phyloP scores from a whole-genome alignment of 495 filamentous ascomycete genomes.

The Xylaria grammica region DNA sequence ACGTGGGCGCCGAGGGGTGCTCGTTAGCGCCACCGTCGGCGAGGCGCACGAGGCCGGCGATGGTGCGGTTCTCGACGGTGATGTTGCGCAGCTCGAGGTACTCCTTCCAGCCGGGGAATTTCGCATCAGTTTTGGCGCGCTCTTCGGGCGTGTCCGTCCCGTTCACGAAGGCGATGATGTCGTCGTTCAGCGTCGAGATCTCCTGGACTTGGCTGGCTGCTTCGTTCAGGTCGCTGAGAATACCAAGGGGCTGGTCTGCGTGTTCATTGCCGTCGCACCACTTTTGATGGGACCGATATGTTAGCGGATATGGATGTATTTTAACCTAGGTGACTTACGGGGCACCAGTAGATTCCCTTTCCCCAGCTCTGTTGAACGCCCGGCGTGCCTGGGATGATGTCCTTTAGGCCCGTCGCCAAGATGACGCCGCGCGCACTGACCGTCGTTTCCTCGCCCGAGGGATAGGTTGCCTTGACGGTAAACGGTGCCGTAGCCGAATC shows the following conservation, averaged over 20 bases:
- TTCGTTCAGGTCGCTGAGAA: constrained; percentile 52
- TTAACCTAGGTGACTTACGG: constrained; percentile 24
- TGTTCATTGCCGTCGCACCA: constrained; percentile 69
- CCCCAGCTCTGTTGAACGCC: constrained; percentile 59
- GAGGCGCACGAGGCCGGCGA: constrained; percentile 52
- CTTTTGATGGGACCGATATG: neutral
- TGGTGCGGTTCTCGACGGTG: constrained; percentile 59
- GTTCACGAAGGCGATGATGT: constrained; percentile 57
- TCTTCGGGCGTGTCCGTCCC: constrained; percentile 54
- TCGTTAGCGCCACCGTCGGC: constrained; percentile 44
- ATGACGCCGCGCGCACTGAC: constrained; percentile 58
- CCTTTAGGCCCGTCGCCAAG: constrained; percentile 60
- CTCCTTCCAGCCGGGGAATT: constrained; percentile 50
- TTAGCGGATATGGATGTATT: neutral
- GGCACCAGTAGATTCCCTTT: constrained; percentile 65
- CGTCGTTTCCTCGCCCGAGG: constrained; percentile 30
- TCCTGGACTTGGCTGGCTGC: constrained; percentile 49
- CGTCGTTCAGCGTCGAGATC: constrained; percentile 51
- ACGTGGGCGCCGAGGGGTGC: constrained; percentile 44
- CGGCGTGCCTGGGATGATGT: constrained; percentile 58
- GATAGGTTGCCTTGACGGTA: constrained; percentile 38
- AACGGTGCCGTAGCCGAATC: constrained; percentile 43
- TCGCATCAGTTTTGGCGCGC: constrained; percentile 42
- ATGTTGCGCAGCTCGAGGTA: constrained; percentile 56
- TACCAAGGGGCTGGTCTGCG: constrained; percentile 59